A percentile compares a stretch with the other conserved stretches of the same genome.
Evolutionary conservation across 306 rosid genomes (phyloP).

Genomic region (Glycine tomentella): DNA sequence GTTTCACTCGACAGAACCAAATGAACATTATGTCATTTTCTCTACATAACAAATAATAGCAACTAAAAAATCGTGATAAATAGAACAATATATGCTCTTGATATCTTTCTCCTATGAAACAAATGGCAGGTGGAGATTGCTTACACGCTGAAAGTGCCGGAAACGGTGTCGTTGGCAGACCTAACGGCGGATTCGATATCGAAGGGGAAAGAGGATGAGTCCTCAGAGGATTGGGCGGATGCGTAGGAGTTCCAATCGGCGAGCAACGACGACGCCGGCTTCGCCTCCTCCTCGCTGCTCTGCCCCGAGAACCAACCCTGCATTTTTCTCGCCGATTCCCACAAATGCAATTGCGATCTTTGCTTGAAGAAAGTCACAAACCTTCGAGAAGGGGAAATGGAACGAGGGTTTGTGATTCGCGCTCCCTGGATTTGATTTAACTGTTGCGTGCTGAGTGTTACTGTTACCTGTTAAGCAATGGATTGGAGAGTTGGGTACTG

Average conservation of each 20-base stretch:
- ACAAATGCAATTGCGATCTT: no score
- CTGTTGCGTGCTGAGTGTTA: no score
- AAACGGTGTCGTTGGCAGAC: slow-evolving; percentile 90
- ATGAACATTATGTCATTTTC: neutral
- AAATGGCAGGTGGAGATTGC: neutral
- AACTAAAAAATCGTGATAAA: neutral
- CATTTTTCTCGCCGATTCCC: slow-evolving; percentile 41
- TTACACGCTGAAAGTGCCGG: slow-evolving; percentile 92
- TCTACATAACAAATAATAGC: neutral
- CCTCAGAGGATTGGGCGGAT: slow-evolving; percentile 64
- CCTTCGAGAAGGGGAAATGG: no score
- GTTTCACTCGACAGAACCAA: neutral
- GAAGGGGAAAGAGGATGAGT: slow-evolving; percentile 63
- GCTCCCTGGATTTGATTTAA: no score
- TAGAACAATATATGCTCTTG: neutral
- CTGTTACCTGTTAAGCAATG: no score
- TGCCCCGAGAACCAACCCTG: slow-evolving; percentile 84
- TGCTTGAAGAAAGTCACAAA: no score
- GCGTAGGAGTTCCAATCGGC: slow-evolving; percentile 95
- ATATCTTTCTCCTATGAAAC: neutral
- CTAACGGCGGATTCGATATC: slow-evolving; percentile 97
- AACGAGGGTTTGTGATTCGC: no score
- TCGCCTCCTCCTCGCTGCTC: slow-evolving; percentile 51
- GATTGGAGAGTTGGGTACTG: no score
- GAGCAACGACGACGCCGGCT: slow-evolving; percentile 70